Evolutionary conservation across 192 early-diverging fungal genomes (phyloP).

Genomic region (Podila epicladia): DNA sequence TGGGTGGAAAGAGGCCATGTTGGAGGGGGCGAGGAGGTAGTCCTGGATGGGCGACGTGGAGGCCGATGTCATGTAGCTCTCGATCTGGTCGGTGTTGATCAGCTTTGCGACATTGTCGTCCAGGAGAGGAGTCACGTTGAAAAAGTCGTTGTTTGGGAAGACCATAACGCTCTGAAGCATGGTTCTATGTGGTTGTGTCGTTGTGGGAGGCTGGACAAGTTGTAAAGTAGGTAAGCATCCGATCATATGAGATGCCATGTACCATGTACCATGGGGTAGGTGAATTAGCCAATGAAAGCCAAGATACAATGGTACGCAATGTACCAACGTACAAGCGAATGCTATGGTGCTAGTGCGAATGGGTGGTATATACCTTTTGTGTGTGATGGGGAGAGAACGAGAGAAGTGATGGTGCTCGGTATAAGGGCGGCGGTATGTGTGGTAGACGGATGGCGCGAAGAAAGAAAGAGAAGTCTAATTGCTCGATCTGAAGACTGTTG

Average conservation of each 20-base stretch:
- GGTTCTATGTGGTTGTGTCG: constrained; percentile 10
- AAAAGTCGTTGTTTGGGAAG: constrained; percentile 37
- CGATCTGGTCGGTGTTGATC: constrained; percentile 30
- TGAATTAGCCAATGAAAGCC: too few species aligned
- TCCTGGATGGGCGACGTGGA: constrained; percentile 38
- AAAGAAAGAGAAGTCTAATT: not conserved
- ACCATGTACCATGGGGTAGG: too few species aligned
- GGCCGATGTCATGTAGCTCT: constrained; percentile 25
- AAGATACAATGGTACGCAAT: too few species aligned
- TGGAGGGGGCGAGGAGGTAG: constrained; percentile 27
- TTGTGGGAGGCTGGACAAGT: not conserved
- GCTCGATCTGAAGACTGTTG: not conserved
- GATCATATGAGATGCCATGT: too few species aligned
- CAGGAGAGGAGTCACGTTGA: constrained; percentile 23
- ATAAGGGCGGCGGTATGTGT: too few species aligned
- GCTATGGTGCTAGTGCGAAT: too few species aligned
- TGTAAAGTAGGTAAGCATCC: not conserved
- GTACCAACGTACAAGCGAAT: too few species aligned
- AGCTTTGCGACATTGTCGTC: constrained; percentile 34
- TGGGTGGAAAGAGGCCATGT: not conserved
- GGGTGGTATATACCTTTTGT: too few species aligned
- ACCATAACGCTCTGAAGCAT: constrained; percentile 48
- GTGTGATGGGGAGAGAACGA: too few species aligned
- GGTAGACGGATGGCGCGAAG: not conserved
- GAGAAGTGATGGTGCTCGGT: too few species aligned